These are phyloP conservation scores for Blastomyces gilchristii DNA, from an alignment of 2,329 filamentous ascomycete species.

Conservation along the genomic window DNA sequence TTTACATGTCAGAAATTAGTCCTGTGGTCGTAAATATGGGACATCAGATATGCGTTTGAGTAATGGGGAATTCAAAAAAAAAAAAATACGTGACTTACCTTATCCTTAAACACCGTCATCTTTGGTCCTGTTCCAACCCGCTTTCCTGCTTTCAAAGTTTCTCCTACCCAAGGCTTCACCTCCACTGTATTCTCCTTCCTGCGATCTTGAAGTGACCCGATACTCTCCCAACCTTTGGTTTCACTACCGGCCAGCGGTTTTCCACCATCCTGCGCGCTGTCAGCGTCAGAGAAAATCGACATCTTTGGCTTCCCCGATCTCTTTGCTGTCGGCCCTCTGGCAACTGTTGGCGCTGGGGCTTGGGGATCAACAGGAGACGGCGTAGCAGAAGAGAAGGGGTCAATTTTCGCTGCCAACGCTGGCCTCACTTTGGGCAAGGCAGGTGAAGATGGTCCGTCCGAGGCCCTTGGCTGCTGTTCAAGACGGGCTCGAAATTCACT, in stretches of 20 bases:
- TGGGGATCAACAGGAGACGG: constrained; percentile 43
- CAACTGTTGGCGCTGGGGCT: constrained; percentile 53
- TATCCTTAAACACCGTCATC: constrained; percentile 88
- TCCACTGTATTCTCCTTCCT: constrained; percentile 90
- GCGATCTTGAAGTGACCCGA: constrained; percentile 73
- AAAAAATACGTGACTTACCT: constrained; percentile 58
- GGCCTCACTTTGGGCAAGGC: constrained; percentile 74
- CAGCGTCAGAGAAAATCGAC: constrained; percentile 77
- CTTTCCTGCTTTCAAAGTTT: constrained; percentile 78
- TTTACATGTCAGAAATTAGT: constrained; percentile 63
- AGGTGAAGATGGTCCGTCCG: constrained; percentile 65
- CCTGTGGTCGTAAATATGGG: constrained; percentile 80
- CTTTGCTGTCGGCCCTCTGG: constrained; percentile 40
- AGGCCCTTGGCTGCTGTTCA: constrained; percentile 53
- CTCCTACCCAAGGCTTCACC: constrained; percentile 81
- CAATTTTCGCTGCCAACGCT: constrained; percentile 72
- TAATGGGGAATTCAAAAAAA: constrained; percentile 23
- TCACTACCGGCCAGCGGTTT: constrained; percentile 44
- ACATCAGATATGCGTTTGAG: constrained; percentile 30
- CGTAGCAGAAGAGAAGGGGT: constrained; percentile 58
- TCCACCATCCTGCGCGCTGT: constrained; percentile 45
- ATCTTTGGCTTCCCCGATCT: constrained; percentile 71
- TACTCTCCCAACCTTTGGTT: constrained; percentile 79
- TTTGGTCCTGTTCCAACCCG: constrained; percentile 68
- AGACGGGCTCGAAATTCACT: constrained; percentile 78